Base-by-base conservation (phyloP, 192 early-diverging fungal species). In the Martensiomyces pterosporus region DNA sequence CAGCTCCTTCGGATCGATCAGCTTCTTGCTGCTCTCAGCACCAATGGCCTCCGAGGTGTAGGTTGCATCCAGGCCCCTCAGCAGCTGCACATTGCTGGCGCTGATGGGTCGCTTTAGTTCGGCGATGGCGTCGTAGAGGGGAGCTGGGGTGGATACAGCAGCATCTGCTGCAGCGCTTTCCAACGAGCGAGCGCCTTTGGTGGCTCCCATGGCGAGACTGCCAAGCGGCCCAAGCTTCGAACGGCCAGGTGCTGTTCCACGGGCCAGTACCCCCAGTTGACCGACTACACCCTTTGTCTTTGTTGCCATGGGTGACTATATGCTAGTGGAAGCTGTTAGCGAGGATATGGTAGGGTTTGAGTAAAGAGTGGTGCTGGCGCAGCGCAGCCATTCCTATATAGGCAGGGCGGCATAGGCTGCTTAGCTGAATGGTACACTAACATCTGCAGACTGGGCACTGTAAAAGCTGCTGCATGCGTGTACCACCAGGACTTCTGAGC, bases 1-100 rank as follows among this genome's bases (percentile, higher is more conserved):
- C 14, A 98, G 74, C 34, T 92, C 63, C 36, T 54, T 60, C 1
- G 68, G 68, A 35, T 64, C 61, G 0, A 42, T 39, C 2, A 55
- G 53, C 9, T 8, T 39, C 15, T 39, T 55, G 38, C 36, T 40
- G 46, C 43, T 42, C 37, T 51, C 24, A 1, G 23, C 17, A 3
- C 52, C 67, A 9, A 60, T 60, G 0, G 53, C 52, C 29, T 55
- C 29, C 13, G 67, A 71, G 9, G 67, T 60, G 3, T 16, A 44
- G 1, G n/a, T n/a, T n/a, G n/a, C n/a, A n/a, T 71, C 67, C 10
- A 71, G 24, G 2, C 59, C 59, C 7, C 34, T 43, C 16, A 4
- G 27, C 25, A 55, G 38, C 21, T 52, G 55, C 6, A 72, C 37
- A 2, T 47, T 38, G 16, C 60, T 49, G 17, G 68, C 68, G 0